phyloP scores from a whole-genome alignment of 1,284 basidiomycete species.

The Cryptococcus hybrid region DNA sequence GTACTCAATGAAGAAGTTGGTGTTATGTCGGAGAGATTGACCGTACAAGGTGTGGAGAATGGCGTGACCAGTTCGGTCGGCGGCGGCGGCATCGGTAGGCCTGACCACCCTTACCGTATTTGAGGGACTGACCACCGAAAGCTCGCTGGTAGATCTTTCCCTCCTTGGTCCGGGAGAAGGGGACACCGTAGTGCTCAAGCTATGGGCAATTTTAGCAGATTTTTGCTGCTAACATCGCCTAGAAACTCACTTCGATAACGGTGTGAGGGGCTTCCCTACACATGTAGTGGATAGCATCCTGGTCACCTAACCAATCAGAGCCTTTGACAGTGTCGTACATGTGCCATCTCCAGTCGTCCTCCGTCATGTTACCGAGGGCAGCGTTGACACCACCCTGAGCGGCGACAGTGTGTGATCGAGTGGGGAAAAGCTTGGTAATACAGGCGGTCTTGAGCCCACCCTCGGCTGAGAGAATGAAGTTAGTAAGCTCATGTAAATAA shows the following conservation, averaged over 20 bases:
- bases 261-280: slow-evolving; percentile 91
- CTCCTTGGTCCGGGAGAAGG: slow-evolving; percentile 98
- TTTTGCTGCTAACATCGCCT: neutral
- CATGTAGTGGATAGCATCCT: slow-evolving; percentile 99
- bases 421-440: slow-evolving; percentile 99
- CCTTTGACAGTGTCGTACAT: slow-evolving; percentile 92
- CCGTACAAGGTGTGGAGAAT: slow-evolving; percentile 98
- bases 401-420: slow-evolving; percentile 97
- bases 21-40: slow-evolving; percentile 98
- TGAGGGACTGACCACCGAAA: slow-evolving; percentile 97
- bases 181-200: slow-evolving; percentile 99
- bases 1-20: slow-evolving; percentile 99
- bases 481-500: neutral
- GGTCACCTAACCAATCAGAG: slow-evolving; percentile 99
- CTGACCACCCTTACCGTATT: slow-evolving; percentile 98
- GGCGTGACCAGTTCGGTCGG: slow-evolving; percentile 98
- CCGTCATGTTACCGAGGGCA: slow-evolving; percentile 98
- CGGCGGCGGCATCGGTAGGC: slow-evolving; percentile 99
- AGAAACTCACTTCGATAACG: slow-evolving; percentile 75
- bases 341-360: slow-evolving; percentile 96
- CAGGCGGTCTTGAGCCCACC: slow-evolving; percentile 98
- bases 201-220: slow-evolving; percentile 43
- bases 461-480: slow-evolving; percentile 61
- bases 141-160: slow-evolving; percentile 99
- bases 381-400: slow-evolving; percentile 99